These are phyloP conservation scores for Craspedostauros australis DNA, from an alignment of 108 stramenopile genomes.

Conservation along the genomic window DNA sequence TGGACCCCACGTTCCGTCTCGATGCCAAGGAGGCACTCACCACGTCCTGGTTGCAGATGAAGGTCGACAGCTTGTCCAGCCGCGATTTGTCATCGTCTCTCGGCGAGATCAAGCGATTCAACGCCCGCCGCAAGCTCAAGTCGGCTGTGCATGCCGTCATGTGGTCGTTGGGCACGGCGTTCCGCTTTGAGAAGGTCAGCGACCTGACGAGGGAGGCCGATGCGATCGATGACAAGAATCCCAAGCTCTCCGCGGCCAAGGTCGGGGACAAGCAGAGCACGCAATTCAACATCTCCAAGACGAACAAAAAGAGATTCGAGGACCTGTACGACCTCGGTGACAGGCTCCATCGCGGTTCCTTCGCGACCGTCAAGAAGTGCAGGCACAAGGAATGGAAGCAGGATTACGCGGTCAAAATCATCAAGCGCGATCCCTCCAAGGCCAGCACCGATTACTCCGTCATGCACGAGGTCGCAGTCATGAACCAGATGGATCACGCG, in stretches of 20 bases:
- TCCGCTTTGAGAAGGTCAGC: constrained; percentile 26
- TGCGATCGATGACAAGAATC: constrained; percentile 12
- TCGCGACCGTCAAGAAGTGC: constrained; percentile 57
- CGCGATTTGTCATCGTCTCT: constrained; percentile 49
- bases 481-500: constrained; percentile 55
- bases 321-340: constrained; percentile 46
- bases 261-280: not conserved
- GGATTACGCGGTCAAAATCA: constrained; percentile 62
- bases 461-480: constrained; percentile 65
- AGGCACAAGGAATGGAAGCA: constrained; percentile 19
- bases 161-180: constrained; percentile 16
- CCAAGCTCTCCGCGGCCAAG: not conserved
- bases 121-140: constrained; percentile 59
- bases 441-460: constrained; percentile 51
- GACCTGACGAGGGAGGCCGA: constrained; percentile 16
- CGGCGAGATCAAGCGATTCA: constrained; percentile 63
- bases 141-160: constrained; percentile 48
- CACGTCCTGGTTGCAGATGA: constrained; percentile 58
- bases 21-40: constrained; percentile 48
- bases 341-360: constrained; percentile 48
- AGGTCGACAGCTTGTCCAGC: constrained; percentile 18
- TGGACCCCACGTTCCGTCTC: constrained; percentile 60
- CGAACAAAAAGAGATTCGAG: constrained; percentile 37
- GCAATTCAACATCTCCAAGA: constrained; percentile 19
- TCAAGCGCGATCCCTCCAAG: constrained; percentile 29